Conservation (phyloP, 257 asterid species). For the Solanum sejunctum region DNA sequence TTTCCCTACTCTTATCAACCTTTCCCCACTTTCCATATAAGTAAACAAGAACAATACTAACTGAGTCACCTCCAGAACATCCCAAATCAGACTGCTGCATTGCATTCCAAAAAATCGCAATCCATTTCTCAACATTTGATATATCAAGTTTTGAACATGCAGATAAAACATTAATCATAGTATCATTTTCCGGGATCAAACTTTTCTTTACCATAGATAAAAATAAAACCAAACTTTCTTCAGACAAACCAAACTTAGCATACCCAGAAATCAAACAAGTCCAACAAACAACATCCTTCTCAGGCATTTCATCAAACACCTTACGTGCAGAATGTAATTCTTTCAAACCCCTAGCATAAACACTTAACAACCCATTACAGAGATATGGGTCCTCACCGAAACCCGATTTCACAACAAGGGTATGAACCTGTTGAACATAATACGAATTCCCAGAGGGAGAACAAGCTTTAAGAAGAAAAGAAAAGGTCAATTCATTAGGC, state of each 20-base stretch:
- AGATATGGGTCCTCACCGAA: slow-evolving; percentile 25
- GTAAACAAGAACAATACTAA: slow-evolving; percentile 36
- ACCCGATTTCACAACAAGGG: slow-evolving; percentile 38
- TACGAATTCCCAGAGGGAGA: slow-evolving; percentile 6
- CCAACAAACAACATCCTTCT: slow-evolving; percentile 42
- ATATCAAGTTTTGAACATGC: slow-evolving; percentile 44
- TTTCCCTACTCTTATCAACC: slow-evolving; percentile 35
- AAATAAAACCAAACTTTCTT: slow-evolving; percentile 37
- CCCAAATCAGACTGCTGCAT: background rate
- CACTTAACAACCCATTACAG: slow-evolving; percentile 50
- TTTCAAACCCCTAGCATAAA: slow-evolving; percentile 27
- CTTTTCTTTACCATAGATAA: slow-evolving; percentile 32
- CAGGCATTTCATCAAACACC: slow-evolving; percentile 68
- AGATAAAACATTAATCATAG: slow-evolving; percentile 62
- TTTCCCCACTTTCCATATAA: slow-evolving; percentile 46
- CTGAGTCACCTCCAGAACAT: slow-evolving; percentile 18
- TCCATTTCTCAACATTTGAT: slow-evolving; percentile 34
- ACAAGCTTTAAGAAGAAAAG: slow-evolving; percentile 60
- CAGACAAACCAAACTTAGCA: slow-evolving; percentile 34
- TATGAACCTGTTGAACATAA: slow-evolving; percentile 33
- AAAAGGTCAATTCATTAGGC: slow-evolving; percentile 59
- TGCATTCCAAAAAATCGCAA: slow-evolving; percentile 9
- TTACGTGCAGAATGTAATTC: slow-evolving; percentile 40
- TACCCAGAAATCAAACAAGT: slow-evolving; percentile 64
- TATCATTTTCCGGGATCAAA: slow-evolving; percentile 43